phyloP scores from a whole-genome alignment of 2,329 filamentous ascomycete species.

The Alternaria tenuissima region DNA sequence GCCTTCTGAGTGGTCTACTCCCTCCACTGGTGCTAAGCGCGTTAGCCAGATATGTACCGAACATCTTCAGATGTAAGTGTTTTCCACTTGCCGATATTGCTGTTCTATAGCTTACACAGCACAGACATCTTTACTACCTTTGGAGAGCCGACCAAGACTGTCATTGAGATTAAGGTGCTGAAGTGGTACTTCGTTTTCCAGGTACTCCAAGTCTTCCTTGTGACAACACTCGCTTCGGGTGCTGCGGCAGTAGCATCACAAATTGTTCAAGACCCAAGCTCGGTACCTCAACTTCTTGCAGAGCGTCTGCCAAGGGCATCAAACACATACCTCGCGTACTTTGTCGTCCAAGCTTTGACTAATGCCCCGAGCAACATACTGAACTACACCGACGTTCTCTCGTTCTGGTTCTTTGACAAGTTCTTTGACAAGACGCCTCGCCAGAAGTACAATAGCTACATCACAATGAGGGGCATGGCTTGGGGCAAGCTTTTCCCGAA shows the following conservation, averaged over 20 bases:
- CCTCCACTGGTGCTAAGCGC: conserved; percentile 81
- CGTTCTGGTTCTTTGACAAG: conserved; percentile 78
- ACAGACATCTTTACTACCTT: conserved; percentile 78
- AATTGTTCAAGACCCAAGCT: conserved; percentile 69
- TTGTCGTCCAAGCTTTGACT: conserved; percentile 87
- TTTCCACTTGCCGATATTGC: neutral
- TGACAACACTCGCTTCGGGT: conserved; percentile 82
- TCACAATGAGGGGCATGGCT: conserved; percentile 42
- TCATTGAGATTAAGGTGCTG: conserved; percentile 87
- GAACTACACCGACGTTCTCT: conserved; percentile 75
- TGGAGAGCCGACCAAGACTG: conserved; percentile 80
- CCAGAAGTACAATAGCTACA: conserved; percentile 50
- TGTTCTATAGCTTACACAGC: conserved; percentile 9
- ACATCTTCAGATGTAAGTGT: conserved; percentile 77
- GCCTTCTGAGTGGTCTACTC: conserved; percentile 84
- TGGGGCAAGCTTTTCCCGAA: conserved; percentile 54
- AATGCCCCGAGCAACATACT: conserved; percentile 78
- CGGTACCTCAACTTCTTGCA: conserved; percentile 72
- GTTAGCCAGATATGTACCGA: conserved; percentile 85
- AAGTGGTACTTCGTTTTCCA: conserved; percentile 92
- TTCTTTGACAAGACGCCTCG: conserved; percentile 76
- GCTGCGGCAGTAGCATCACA: conserved; percentile 73
- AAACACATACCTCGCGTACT: conserved; percentile 96
- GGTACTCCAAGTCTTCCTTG: conserved; percentile 89
- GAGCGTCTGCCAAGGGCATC: conserved; percentile 80